These are phyloP conservation scores for Lipomyces starkeyi DNA, from an alignment of 805 yeast species.

Conservation along the genomic window DNA sequence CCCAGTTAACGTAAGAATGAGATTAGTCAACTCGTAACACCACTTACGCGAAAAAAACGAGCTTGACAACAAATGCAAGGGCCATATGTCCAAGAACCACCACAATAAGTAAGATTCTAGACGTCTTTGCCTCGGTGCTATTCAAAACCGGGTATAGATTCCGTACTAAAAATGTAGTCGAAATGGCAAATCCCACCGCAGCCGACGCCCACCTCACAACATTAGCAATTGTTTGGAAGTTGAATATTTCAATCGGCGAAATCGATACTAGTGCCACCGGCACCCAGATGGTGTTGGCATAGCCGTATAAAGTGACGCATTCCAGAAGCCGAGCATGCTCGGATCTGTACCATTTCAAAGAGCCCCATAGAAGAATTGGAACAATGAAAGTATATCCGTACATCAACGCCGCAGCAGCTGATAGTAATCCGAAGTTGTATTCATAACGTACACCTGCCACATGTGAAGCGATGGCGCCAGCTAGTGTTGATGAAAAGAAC, in stretches of 20 bases:
- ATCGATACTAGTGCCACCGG: conserved; percentile 61
- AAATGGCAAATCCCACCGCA: conserved; percentile 61
- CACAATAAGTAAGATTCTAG: conserved; percentile 49
- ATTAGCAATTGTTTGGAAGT: conserved; percentile 50
- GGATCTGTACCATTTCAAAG: conserved; percentile 62
- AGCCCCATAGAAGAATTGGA: conserved; percentile 62
- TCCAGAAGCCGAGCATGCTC: conserved; percentile 58
- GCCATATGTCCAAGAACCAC: conserved; percentile 58
- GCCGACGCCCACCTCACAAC: conserved; percentile 69
- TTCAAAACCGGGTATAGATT: conserved; percentile 51
- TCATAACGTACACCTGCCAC: conserved; percentile 56
- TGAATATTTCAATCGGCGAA: conserved; percentile 44
- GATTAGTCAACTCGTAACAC: background rate
- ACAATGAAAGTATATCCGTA: conserved; percentile 74
- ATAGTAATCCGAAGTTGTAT: conserved; percentile 64
- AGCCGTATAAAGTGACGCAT: conserved; percentile 79
- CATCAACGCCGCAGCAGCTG: conserved; percentile 71
- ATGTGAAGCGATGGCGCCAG: conserved; percentile 63
- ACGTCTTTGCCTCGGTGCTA: conserved; percentile 49
- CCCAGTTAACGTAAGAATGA: background rate
- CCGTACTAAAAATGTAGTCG: conserved; percentile 61
- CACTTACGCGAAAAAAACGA: conserved; percentile 59
- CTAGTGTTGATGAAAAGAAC: conserved; percentile 76
- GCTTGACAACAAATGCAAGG: conserved; percentile 68
- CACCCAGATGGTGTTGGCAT: conserved; percentile 83